Base-by-base conservation (phyloP, 2,329 filamentous ascomycete species). In the Penicillium sclerotigenum region DNA sequence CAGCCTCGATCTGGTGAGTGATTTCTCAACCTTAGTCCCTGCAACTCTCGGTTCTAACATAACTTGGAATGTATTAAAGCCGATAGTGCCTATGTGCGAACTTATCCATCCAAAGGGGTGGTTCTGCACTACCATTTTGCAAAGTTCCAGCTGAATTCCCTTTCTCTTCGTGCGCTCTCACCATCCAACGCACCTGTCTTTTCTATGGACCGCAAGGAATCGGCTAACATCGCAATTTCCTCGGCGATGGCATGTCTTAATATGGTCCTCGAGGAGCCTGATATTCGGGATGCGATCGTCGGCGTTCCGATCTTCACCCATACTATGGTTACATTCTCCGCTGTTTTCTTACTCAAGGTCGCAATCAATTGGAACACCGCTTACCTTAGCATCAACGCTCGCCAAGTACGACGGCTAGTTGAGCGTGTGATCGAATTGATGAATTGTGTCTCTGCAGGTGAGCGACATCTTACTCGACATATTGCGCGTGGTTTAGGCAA, bases 61-160 rank as follows among this genome's bases (percentile, higher is more conserved):
- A 37, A 5, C 14, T 14, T 54, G 52, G 46, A 54, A 54, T 24
- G 29, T n/a, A 29, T 34, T 48, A 26, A 47, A 74, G 73, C 70
- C 54, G 73, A 76, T 28, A 79, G 79, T 56, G 69, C 76, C 4
- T 77, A 75, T 50, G 75, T 80, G 47, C 77, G 77, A 18, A 77
- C 77, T 1, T 81, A 80, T 57, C 78, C 78, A 1, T 77, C 76
- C 11, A 80, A 79, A 61, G 79, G 79, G 2, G 79, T 80, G 18
- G 76, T 80, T 4, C 67, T 83, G 9, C 80, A 83, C 64, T 80
- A 79, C 59, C 77, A 82, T 59, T 80, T 83, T 52, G 79, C 79
- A 22, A 80, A 80, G 58, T 78, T 83, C 45, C 79, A 82, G 59
- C 73, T 83, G 20, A 80, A 81, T 59, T 76, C 73, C 6, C 71